phyloP scores from a whole-genome alignment of 345 rosid species.

The Pistacia vera region DNA sequence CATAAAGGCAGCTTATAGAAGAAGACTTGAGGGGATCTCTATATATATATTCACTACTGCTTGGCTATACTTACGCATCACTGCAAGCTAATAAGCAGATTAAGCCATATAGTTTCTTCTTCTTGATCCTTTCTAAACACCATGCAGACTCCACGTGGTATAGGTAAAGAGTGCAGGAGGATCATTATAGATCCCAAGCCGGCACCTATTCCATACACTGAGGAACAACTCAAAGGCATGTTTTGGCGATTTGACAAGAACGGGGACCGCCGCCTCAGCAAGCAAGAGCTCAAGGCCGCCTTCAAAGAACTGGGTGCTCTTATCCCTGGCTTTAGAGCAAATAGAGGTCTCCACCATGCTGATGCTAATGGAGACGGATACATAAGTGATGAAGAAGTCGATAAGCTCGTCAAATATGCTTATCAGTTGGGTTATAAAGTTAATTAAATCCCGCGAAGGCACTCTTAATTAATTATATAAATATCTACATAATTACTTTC shows the following conservation, averaged over 20 bases:
- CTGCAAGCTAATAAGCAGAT: not conserved
- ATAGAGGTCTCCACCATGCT: not conserved
- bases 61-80: not conserved
- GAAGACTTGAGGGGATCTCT: not conserved
- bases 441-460: too few species aligned
- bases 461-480: too few species aligned
- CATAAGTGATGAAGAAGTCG: not conserved
- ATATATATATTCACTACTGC: not conserved
- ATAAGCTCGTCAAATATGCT: not conserved
- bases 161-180: not conserved
- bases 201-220: not conserved
- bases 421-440: too few species aligned
- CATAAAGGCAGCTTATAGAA: not conserved
- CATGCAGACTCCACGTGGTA: not conserved
- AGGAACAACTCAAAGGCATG: not conserved
- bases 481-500: too few species aligned
- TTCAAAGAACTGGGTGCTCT: slow-evolving; percentile 5
- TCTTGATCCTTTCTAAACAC: not conserved
- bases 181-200: too few species aligned
- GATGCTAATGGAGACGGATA: slow-evolving; percentile 15
- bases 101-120: not conserved
- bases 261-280: slow-evolving; percentile 19
- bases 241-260: slow-evolving; percentile 14
- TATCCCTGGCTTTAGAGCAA: not conserved
- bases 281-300: slow-evolving; percentile 12